Conservation (phyloP, 2,329 filamentous ascomycete species). For the Beauveria caledonica region DNA sequence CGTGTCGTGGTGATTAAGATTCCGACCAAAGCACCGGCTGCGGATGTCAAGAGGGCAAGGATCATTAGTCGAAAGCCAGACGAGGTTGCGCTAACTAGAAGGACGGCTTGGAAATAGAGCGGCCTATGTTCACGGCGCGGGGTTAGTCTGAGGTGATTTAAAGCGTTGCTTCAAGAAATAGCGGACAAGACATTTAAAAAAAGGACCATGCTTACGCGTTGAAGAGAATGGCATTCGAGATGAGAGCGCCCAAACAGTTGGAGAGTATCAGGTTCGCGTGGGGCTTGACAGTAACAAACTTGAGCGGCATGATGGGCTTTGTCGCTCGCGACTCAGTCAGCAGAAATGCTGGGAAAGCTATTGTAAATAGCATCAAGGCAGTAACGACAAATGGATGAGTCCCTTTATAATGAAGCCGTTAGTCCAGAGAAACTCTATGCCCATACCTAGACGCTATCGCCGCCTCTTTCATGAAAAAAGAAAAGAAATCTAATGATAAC, state of each 20-base stretch:
- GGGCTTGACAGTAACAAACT: constrained; percentile 40
- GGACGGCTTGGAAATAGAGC: constrained; percentile 69
- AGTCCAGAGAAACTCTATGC: not conserved
- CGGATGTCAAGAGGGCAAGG: constrained; percentile 48
- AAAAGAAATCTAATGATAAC: no score
- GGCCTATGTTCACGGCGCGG: constrained; percentile 36
- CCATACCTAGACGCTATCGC: not conserved
- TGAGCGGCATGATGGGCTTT: constrained; percentile 53
- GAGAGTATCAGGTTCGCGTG: constrained; percentile 48
- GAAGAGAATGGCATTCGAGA: constrained; percentile 50
- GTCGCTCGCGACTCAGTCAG: constrained; percentile 41
- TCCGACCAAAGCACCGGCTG: constrained; percentile 48
- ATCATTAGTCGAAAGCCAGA: constrained; percentile 64
- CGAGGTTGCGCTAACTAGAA: constrained; percentile 58
- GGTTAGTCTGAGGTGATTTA: not conserved
- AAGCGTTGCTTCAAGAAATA: not conserved
- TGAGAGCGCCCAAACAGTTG: constrained; percentile 43
- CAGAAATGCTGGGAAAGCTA: constrained; percentile 43
- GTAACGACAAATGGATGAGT: constrained; percentile 48
- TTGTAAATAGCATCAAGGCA: constrained; percentile 39
- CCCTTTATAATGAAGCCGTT: constrained; percentile 29
- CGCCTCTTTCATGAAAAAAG: not conserved
- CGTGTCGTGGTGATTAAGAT: constrained; percentile 53
- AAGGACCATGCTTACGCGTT: constrained; percentile 37
- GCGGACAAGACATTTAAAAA: no score